Conservation (phyloP, 352 stramenopile species). For the Pythium grandisporangium region DNA sequence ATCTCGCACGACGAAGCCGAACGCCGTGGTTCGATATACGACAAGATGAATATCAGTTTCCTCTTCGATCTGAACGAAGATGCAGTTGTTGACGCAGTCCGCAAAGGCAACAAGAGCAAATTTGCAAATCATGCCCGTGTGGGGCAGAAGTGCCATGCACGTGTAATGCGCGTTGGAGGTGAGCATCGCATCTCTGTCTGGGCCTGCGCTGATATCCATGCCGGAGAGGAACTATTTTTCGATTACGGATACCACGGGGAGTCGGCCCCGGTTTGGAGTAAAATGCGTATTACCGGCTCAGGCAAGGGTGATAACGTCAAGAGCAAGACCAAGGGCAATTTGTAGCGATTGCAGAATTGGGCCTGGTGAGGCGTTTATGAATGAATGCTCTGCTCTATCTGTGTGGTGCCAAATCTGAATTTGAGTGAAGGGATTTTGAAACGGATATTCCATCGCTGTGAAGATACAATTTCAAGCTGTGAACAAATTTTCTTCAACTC, state of each 20-base stretch:
- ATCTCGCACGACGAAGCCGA: constrained; percentile 55
- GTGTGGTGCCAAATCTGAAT: no score
- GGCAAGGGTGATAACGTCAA: constrained; percentile 12
- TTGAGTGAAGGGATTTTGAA: no score
- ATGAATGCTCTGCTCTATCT: no score
- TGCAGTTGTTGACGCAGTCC: constrained; percentile 78
- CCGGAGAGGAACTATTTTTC: constrained; percentile 57
- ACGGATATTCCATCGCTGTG: no score
- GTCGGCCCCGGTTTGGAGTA: constrained; percentile 48
- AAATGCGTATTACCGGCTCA: constrained; percentile 18
- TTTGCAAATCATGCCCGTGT: constrained; percentile 76
- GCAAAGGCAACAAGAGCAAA: constrained; percentile 88
- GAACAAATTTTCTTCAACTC: no score
- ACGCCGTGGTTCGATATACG: constrained; percentile 64
- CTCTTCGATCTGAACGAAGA: constrained; percentile 91
- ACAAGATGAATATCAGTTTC: constrained; percentile 75
- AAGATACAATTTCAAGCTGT: no score
- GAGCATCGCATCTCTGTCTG: constrained; percentile 88
- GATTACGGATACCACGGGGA: constrained; percentile 54
- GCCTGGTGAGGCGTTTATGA: no score
- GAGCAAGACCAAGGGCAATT: no score
- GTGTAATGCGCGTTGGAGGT: constrained; percentile 75
- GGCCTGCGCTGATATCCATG: constrained; percentile 64
- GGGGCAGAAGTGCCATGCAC: constrained; percentile 61
- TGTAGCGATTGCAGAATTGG: no score